Evolutionary conservation across 352 stramenopile genomes (phyloP).

Genomic region (Phytophthora agathidicida): DNA sequence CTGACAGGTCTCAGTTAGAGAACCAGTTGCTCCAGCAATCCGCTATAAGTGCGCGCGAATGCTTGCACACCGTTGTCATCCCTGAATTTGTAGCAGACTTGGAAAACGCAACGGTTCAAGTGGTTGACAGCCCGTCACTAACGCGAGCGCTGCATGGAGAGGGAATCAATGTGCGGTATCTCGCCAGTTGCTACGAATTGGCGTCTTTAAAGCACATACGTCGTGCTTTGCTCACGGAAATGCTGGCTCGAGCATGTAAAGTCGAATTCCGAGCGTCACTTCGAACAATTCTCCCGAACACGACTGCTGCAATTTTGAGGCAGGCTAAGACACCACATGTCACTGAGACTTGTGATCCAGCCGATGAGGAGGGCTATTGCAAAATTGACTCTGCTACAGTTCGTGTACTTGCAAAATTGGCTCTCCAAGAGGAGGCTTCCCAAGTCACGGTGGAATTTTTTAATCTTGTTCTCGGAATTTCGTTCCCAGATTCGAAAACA

Average conservation of each 20-base stretch:
- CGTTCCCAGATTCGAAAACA: conserved; percentile 27
- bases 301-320: conserved; percentile 19
- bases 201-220: conserved; percentile 50
- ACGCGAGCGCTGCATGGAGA: conserved; percentile 47
- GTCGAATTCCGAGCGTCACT: conserved; percentile 47
- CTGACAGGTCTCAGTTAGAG: conserved; percentile 27
- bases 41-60: conserved; percentile 39
- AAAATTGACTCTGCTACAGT: conserved; percentile 12
- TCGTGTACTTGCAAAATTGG: conserved; percentile 20
- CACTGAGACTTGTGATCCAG: not conserved
- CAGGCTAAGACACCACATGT: conserved; percentile 14
- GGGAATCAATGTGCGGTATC: conserved; percentile 64
- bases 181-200: conserved; percentile 62
- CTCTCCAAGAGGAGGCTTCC: conserved; percentile 23
- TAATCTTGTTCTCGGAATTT: conserved; percentile 55
- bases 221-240: conserved; percentile 55
- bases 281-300: conserved; percentile 35
- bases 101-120: conserved; percentile 33
- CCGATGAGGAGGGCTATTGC: conserved; percentile 3
- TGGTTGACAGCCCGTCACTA: conserved; percentile 51
- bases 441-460: conserved; percentile 52
- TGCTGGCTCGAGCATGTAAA: conserved; percentile 70
- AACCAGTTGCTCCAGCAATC: conserved; percentile 43
- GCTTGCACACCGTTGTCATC: conserved; percentile 45
- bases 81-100: conserved; percentile 54